Conservation (phyloP, 2,329 filamentous ascomycete genomes). For the Beauveria pseudobassiana region DNA sequence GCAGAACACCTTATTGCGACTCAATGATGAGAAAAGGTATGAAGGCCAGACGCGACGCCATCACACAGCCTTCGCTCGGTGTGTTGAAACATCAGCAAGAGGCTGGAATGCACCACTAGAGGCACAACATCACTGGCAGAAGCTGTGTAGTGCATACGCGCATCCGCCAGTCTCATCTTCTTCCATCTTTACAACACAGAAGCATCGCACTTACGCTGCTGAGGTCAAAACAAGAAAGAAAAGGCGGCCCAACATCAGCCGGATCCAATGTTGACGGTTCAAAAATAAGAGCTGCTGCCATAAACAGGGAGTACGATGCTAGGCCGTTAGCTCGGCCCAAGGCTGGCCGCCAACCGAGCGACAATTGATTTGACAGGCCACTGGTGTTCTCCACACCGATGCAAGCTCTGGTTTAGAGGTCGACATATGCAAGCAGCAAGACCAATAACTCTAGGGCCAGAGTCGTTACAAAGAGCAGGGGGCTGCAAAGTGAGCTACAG, state of each 20-base stretch:
- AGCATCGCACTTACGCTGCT: constrained; percentile 36
- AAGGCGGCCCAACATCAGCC: constrained; percentile 27
- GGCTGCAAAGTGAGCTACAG: too few species aligned
- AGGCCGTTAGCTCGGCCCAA: constrained; percentile 21
- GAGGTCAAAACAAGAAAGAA: constrained; percentile 33
- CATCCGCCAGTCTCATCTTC: constrained; percentile 14
- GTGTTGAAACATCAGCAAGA: not conserved
- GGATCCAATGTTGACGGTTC: constrained; percentile 18
- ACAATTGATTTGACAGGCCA: constrained; percentile 20
- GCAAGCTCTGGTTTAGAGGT: constrained; percentile 36
- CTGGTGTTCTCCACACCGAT: constrained; percentile 37
- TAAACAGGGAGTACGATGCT: constrained; percentile 19
- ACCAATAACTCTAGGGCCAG: constrained; percentile 26
- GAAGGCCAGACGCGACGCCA: constrained; percentile 24
- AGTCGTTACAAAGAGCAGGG: too few species aligned
- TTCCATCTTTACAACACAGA: constrained; percentile 30
- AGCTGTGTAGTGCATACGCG: constrained; percentile 32
- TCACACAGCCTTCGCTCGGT: not conserved
- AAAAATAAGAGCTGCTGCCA: too few species aligned
- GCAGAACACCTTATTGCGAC: too few species aligned
- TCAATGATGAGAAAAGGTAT: too few species aligned
- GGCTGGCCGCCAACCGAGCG: constrained; percentile 14
- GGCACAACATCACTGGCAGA: constrained; percentile 31
- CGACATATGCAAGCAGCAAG: constrained; percentile 46
- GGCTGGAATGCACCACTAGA: constrained; percentile 27